Base-by-base conservation (phyloP, 1,139 yeast species). In the Wickerhamomyces sp. region DNA sequence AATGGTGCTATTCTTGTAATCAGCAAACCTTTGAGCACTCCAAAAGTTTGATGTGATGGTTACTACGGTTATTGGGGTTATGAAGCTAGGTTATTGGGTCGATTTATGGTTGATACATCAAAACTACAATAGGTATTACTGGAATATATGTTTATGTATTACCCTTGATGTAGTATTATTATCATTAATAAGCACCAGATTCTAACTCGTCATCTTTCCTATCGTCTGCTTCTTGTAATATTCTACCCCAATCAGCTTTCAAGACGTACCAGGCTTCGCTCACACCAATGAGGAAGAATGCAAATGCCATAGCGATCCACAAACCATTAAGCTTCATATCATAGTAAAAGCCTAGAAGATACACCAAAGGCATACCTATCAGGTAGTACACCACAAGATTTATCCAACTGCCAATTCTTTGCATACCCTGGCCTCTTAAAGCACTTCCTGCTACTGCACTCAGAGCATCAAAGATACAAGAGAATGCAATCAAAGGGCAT, bases 291-390 rank as follows among this genome's bases (percentile, higher is more conserved):
- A 80, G 55, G 34, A 81, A 62, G 75, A 90, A 75, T 0, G 95
- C 97, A 37, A 78, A 62, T 1, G 93, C 88, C 47, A 89, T 78
- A 8, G 96, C 96, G n/a, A 81, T 56, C 99, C 99, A 93, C 45
- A 93, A 68, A 0, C 98, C 98, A 29, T 67, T 62, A 10, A 90
- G 68, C 46, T 76, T 71, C 64, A 76, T 64, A 40, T 76, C 76
- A 9, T 69, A 65, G 32, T 68, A 62, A 61, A 82, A 83, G 35
- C 90, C 83, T 36, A 89, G 68, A 2, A 74, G 58, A 47, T 86
- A 63, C 0, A 91, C 90, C 29, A 87, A 60, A 0, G 97, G 97
- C 26, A 84, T 69, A 2, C 85, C 89, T 45, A 81, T 63, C 4
- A 71, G 62, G 62, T 90, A 90, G 64, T 90, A 90, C 1, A 85